Evolutionary conservation across 305 asterid genomes (phyloP).

Genomic region (Fraxinus sp.): DNA sequence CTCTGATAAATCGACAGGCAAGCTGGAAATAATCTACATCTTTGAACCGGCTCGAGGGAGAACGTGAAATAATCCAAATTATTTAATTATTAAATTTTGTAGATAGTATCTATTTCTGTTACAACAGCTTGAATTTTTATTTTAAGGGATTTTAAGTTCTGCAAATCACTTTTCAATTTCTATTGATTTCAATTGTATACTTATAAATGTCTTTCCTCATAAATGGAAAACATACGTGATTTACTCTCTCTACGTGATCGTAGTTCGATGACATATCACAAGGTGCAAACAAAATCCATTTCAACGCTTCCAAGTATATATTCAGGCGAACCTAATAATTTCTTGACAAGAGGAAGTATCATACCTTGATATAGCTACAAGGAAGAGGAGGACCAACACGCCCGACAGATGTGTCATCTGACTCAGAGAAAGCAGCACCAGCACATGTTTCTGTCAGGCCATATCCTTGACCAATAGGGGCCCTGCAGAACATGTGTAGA

Average conservation of each 20-base stretch:
- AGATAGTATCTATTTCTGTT: neutral
- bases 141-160: neutral
- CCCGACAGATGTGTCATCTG: constrained; percentile 76
- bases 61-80: neutral
- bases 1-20: neutral
- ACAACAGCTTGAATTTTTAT: neutral
- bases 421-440: constrained; percentile 87
- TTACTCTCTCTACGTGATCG: neutral
- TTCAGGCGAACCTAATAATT: constrained; percentile 1
- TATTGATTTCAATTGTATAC: neutral
- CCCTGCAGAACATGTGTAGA: constrained; percentile 45
- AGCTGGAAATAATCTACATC: neutral
- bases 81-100: neutral
- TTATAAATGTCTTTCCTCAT: neutral
- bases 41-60: neutral
- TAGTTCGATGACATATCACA: constrained; percentile 1
- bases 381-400: constrained; percentile 98
- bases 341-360: constrained; percentile 4
- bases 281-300: neutral
- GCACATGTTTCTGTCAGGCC: constrained; percentile 93
- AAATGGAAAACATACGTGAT: neutral
- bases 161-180: neutral
- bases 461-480: constrained; percentile 93
- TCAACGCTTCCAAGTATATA: neutral
- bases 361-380: constrained; percentile 81